A percentile compares a stretch with the other conserved stretches of the same genome.
phyloP scores from a whole-genome alignment of 768 basidiomycete genomes.

The Strobilomyces confusus region DNA sequence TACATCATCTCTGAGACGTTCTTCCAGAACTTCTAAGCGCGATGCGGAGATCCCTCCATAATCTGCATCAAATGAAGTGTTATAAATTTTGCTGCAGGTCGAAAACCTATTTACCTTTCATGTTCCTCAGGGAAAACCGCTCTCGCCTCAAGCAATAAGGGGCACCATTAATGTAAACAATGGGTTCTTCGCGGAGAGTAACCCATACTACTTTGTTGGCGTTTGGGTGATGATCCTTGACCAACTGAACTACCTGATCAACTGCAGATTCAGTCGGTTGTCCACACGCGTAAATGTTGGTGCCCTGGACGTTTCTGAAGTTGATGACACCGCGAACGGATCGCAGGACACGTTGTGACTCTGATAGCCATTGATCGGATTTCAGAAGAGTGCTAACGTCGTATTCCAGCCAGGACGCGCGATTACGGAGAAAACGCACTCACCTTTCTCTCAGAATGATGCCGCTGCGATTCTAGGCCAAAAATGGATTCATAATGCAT shows the following conservation, averaged over 20 bases:
- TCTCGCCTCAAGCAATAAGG: conserved; percentile 89
- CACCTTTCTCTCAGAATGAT: conserved; percentile 90
- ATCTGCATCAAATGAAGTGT: conserved; percentile 42
- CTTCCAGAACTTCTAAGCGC: conserved; percentile 86
- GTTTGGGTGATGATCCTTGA: conserved; percentile 57
- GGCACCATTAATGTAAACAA: conserved; percentile 88
- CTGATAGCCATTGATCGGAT: conserved; percentile 86
- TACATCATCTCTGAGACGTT: conserved; percentile 85
- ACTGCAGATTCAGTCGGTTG: conserved; percentile 89
- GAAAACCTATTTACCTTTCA: conserved; percentile 61
- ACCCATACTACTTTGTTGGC: conserved; percentile 79
- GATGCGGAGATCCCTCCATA: conserved; percentile 93
- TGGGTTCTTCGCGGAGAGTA: conserved; percentile 87
- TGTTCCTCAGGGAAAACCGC: conserved; percentile 83
- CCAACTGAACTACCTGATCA: conserved; percentile 64
- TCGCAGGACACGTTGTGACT: conserved; percentile 60
- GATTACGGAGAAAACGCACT: conserved; percentile 22
- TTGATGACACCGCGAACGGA: conserved; percentile 92
- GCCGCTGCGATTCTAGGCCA: conserved; percentile 79
- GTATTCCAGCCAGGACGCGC: neutral
- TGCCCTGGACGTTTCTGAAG: conserved; percentile 79
- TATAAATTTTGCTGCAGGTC: neutral
- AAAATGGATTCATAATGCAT: neutral
- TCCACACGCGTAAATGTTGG: conserved; percentile 86
- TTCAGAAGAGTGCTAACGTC: conserved; percentile 72